Percentiles rank a stretch among this genome's conserved stretches.
These are phyloP conservation scores for Eurotiales sp. DNA, from an alignment of 2,329 filamentous ascomycete genomes.

Conservation along the genomic window DNA sequence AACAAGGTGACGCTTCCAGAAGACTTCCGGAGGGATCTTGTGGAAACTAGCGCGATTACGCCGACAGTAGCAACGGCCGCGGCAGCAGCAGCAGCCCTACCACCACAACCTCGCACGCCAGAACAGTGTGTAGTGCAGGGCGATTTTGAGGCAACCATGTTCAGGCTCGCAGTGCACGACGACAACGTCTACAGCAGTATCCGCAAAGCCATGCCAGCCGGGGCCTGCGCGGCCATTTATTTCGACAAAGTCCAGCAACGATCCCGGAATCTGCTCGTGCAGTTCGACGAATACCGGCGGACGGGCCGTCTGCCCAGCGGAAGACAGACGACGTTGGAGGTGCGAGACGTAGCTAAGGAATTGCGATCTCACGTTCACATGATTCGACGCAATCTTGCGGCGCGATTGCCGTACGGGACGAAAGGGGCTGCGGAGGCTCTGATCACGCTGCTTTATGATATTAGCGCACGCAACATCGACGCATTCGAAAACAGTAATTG, in stretches of 20 bases:
- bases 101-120: no score
- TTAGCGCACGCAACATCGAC: conserved; percentile 38
- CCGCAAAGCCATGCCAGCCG: conserved; percentile 40
- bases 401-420: conserved; percentile 33
- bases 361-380: conserved; percentile 28
- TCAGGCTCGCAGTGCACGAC: conserved; percentile 44
- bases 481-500: conserved; percentile 34
- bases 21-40: conserved; percentile 39
- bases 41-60: conserved; percentile 28
- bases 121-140: conserved; percentile 44
- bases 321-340: conserved; percentile 17
- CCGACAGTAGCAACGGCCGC: no score
- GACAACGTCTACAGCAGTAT: conserved; percentile 40
- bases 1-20: conserved; percentile 36
- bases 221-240: conserved; percentile 41
- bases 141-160: conserved; percentile 44
- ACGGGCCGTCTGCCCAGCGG: conserved; percentile 27
- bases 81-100: no score
- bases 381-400: conserved; percentile 30
- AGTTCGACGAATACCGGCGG: conserved; percentile 39
- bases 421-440: conserved; percentile 37
- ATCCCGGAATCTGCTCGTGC: conserved; percentile 29
- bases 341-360: conserved; percentile 30
- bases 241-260: conserved; percentile 41
- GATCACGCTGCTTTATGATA: conserved; percentile 34